A percentile compares a stretch with the other conserved stretches of the same genome.
These are phyloP conservation scores for Gliomastix tumulicola DNA, from an alignment of 2,329 filamentous ascomycete genomes.

Conservation along the genomic window DNA sequence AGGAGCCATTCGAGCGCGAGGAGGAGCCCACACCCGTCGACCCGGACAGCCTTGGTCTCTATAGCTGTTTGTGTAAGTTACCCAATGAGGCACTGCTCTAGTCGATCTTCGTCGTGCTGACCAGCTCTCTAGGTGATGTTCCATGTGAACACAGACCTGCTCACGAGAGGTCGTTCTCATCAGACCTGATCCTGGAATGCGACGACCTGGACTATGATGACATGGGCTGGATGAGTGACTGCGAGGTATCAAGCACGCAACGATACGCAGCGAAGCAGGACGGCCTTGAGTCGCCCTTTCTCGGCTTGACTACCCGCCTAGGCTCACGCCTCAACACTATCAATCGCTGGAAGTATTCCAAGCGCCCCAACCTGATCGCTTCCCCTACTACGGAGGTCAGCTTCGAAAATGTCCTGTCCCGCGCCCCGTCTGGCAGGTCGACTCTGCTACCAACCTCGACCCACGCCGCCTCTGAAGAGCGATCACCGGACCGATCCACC, in stretches of 20 bases:
- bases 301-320: constrained; percentile 58
- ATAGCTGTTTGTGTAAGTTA: constrained; percentile 69
- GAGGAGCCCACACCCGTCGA: constrained; percentile 32
- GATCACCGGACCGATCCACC: constrained; percentile 31
- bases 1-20: constrained; percentile 70
- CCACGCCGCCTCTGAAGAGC: constrained; percentile 12
- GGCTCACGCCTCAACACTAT: constrained; percentile 52
- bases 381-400: constrained; percentile 75
- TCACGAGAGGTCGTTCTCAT: too few species aligned
- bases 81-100: too few species aligned
- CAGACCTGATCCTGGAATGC: too few species aligned
- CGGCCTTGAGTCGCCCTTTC: constrained; percentile 50
- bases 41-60: constrained; percentile 35
- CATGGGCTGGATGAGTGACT: constrained; percentile 58
- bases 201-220: constrained; percentile 54
- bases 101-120: too few species aligned
- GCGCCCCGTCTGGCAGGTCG: constrained; percentile 66
- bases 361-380: constrained; percentile 35
- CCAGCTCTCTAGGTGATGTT: constrained; percentile 59
- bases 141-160: constrained; percentile 49
- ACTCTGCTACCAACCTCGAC: constrained; percentile 71
- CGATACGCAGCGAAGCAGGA: constrained; percentile 38
- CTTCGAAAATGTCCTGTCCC: constrained; percentile 69
- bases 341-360: constrained; percentile 40
- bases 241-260: constrained; percentile 37